Percentiles rank a stretch among this genome's conserved stretches.
phyloP scores from a whole-genome alignment of 2,329 filamentous ascomycete species.

The Talaromyces sp. region DNA sequence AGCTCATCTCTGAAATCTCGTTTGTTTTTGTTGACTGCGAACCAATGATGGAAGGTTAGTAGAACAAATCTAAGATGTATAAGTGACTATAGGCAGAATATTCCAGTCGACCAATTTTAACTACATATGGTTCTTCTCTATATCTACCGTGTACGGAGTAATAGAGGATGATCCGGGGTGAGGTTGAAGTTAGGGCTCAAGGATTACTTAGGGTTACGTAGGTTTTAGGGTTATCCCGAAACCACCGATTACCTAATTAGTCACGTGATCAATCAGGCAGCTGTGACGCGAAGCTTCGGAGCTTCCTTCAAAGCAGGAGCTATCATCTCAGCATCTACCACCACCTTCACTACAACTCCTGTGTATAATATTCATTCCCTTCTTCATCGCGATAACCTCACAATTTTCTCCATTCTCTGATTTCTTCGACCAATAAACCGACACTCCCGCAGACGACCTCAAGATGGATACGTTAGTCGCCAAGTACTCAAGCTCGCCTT shows the following conservation, averaged over 20 bases:
- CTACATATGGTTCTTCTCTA: too few relatives aligned
- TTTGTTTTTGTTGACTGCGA: too few relatives aligned
- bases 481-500: conserved; percentile 79
- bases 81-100: too few relatives aligned
- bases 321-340: conserved; percentile 23
- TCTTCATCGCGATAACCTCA: background rate
- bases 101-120: too few relatives aligned
- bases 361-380: conserved; percentile 2
- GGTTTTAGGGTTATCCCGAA: background rate
- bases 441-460: background rate
- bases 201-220: background rate
- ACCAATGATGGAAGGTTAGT: too few relatives aligned
- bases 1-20: too few relatives aligned
- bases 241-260: background rate
- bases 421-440: background rate
- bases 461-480: conserved; percentile 89
- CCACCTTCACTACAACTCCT: background rate
- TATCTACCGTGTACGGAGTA: too few relatives aligned
- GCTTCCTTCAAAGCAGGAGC: conserved; percentile 25
- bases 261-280: conserved; percentile 32
- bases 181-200: background rate
- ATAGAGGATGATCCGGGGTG: too few relatives aligned
- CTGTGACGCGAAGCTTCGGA: conserved; percentile 36
- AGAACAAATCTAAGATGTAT: too few relatives aligned
- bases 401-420: too few relatives aligned